Evolutionary conservation across 2,329 filamentous ascomycete genomes (phyloP).

Genomic region (Botrytis byssoidea): DNA sequence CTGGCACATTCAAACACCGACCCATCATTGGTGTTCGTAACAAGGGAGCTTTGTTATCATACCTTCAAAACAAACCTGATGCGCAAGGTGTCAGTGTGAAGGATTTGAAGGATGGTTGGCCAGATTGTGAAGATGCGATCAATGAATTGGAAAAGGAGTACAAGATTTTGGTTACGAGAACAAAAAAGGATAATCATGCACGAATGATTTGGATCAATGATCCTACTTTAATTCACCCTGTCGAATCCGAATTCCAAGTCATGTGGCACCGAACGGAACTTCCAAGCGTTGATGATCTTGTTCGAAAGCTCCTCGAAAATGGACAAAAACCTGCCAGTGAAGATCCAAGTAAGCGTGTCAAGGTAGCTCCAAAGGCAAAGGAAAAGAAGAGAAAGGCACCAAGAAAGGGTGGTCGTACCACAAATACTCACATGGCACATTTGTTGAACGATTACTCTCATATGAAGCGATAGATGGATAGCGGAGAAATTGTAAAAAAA

Average conservation of each 20-base stretch:
- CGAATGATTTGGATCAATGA: slow-evolving; percentile 89
- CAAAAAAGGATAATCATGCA: slow-evolving; percentile 87
- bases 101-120: slow-evolving; percentile 95
- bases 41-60: slow-evolving; percentile 72
- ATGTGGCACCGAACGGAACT: slow-evolving; percentile 79
- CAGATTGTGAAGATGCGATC: slow-evolving; percentile 76
- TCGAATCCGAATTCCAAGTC: slow-evolving; percentile 78
- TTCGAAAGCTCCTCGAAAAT: slow-evolving; percentile 42
- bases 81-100: slow-evolving; percentile 80
- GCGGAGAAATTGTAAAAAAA: slow-evolving; percentile 2
- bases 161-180: slow-evolving; percentile 79
- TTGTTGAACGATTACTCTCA: slow-evolving; percentile 38
- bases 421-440: slow-evolving; percentile 41
- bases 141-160: slow-evolving; percentile 74
- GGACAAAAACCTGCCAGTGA: slow-evolving; percentile 42
- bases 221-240: slow-evolving; percentile 67
- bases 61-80: slow-evolving; percentile 78
- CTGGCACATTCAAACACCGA: slow-evolving; percentile 76
- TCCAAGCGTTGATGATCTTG: slow-evolving; percentile 51
- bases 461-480: slow-evolving; percentile 30
- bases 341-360: slow-evolving; percentile 41
- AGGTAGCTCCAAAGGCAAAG: slow-evolving; percentile 39
- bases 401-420: slow-evolving; percentile 39
- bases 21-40: slow-evolving; percentile 81
- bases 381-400: slow-evolving; percentile 41